Evolutionary conservation across 1,139 yeast species (phyloP).

Genomic region (Zygoascus meyerae): DNA sequence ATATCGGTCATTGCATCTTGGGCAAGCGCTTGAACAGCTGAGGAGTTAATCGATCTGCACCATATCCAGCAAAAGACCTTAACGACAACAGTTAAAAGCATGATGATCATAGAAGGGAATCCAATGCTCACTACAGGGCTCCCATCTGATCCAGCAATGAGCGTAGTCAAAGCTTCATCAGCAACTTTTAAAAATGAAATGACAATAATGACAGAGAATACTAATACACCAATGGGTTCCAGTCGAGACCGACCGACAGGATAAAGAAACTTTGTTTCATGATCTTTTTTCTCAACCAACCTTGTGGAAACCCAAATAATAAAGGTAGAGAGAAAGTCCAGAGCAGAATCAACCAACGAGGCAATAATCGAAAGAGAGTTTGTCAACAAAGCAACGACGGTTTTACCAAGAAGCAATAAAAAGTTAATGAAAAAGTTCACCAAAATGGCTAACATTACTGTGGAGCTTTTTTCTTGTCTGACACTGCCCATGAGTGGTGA

Average conservation of each 20-base stretch:
- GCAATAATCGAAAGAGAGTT: constrained; percentile 71
- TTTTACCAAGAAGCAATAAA: constrained; percentile 54
- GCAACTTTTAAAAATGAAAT: constrained; percentile 71
- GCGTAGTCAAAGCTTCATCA: constrained; percentile 46
- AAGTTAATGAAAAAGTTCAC: constrained; percentile 61
- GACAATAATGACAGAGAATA: constrained; percentile 65
- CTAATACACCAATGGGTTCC: constrained; percentile 74
- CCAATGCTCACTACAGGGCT: constrained; percentile 46
- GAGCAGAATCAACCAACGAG: constrained; percentile 67
- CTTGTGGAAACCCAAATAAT: constrained; percentile 62
- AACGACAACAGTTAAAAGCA: constrained; percentile 55
- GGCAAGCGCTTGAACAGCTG: constrained; percentile 71
- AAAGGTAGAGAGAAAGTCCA: constrained; percentile 69
- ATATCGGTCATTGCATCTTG: constrained; percentile 80
- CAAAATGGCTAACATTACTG: constrained; percentile 55
- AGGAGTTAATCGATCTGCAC: constrained; percentile 58
- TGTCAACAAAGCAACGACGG: constrained; percentile 56
- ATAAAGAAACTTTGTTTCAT: constrained; percentile 41
- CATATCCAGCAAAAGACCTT: constrained; percentile 60
- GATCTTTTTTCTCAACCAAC: constrained; percentile 51
- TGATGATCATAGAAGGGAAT: constrained; percentile 50
- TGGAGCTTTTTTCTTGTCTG: constrained; percentile 38
- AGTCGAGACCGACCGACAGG: constrained; percentile 71
- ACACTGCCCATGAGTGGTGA: constrained; percentile 48
- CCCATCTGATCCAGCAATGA: constrained; percentile 22